Evolutionary conservation across 2,329 filamentous ascomycete genomes (phyloP).

Genomic region (Neonectria faginata): DNA sequence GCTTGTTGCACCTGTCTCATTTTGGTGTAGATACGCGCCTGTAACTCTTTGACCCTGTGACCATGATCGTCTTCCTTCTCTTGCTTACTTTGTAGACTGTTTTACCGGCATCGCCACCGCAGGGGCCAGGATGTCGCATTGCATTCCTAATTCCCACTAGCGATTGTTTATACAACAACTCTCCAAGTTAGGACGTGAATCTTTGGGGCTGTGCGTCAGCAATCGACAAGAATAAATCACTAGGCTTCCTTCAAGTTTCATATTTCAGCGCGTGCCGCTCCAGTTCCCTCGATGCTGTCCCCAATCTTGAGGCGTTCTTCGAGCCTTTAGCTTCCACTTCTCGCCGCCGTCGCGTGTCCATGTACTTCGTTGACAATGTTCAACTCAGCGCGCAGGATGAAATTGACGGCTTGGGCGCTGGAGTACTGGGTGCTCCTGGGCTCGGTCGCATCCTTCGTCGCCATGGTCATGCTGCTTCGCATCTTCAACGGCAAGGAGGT

Average conservation of each 20-base stretch:
- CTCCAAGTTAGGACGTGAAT: neutral
- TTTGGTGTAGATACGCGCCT: neutral
- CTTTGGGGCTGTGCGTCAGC: neutral
- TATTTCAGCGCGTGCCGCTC: neutral
- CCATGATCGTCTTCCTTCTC: neutral
- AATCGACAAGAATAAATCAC: neutral
- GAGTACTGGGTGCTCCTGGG: constrained; percentile 21
- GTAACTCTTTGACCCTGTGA: neutral
- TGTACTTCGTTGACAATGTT: neutral
- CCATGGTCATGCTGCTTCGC: constrained; percentile 21
- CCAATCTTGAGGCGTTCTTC: neutral
- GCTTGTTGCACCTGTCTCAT: too few relatives aligned
- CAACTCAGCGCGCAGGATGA: neutral
- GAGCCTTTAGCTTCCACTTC: neutral
- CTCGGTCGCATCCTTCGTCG: constrained; percentile 16
- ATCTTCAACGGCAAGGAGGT: constrained; percentile 25
- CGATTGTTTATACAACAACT: neutral
- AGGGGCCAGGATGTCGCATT: neutral
- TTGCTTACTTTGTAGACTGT: neutral
- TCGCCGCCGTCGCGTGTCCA: neutral
- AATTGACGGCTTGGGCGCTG: constrained; percentile 19
- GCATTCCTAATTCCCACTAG: neutral
- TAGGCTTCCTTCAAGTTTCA: neutral
- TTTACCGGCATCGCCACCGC: neutral
- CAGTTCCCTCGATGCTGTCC: neutral